Evolutionary conservation across 2,329 filamentous ascomycete genomes (phyloP).

Genomic region (Corniculantispora saksenae): DNA sequence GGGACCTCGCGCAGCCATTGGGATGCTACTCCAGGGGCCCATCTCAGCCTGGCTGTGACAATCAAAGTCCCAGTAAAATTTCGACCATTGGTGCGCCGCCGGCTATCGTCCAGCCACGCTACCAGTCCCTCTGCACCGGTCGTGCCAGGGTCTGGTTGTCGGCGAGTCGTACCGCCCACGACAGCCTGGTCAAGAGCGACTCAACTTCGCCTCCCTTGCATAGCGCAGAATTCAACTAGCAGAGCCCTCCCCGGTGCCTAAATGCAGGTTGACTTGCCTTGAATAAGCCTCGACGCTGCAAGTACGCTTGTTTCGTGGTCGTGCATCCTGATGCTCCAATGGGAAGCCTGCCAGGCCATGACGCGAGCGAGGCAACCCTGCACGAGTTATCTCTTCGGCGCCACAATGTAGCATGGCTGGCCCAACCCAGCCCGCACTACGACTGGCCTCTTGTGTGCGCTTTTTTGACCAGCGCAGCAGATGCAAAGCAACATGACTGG

Average conservation of each 20-base stretch:
- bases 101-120: conserved; percentile 2
- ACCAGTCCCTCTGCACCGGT: not conserved
- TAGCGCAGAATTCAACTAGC: not conserved
- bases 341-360: conserved; percentile 2
- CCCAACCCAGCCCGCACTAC: not conserved
- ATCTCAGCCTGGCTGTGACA: conserved; percentile 1
- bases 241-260: not conserved
- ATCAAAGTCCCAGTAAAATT: not conserved
- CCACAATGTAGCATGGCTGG: not conserved
- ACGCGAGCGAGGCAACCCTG: conserved; percentile 8
- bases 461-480: not conserved
- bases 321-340: conserved; percentile 1
- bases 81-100: not conserved
- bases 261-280: not conserved
- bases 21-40: not conserved
- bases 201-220: not conserved
- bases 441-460: not conserved
- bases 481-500: not conserved
- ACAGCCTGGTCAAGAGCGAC: not conserved
- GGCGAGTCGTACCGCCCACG: not conserved
- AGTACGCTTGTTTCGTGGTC: not conserved
- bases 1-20: conserved; percentile 9
- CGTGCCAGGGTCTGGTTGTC: not conserved
- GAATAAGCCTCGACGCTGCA: not conserved
- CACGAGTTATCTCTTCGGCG: not conserved